Conservation (phyloP, 2,329 filamentous ascomycete species). For the Fusarium metavorans region DNA sequence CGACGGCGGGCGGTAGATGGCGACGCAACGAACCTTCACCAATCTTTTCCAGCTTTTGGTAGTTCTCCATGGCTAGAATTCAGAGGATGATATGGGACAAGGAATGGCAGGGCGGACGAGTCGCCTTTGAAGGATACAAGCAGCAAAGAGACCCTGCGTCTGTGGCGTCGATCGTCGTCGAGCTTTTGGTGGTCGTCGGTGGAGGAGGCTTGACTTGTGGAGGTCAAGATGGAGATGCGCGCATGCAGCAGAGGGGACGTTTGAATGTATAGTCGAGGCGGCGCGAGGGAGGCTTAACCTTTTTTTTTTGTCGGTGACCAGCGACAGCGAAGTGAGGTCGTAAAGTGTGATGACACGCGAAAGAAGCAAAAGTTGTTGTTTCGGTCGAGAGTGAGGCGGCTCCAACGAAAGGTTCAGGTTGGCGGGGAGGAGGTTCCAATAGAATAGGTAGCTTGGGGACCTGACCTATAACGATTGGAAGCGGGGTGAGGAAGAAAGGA, state of each 20-base stretch:
- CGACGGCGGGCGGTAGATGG: neutral
- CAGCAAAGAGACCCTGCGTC: conserved; percentile 33
- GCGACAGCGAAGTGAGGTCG: neutral
- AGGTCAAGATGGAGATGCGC: neutral
- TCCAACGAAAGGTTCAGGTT: neutral
- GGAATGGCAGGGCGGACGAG: conserved; percentile 21
- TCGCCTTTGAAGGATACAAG: conserved; percentile 4
- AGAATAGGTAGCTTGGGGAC: neutral
- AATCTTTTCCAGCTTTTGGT: conserved; percentile 96
- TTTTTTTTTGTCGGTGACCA: neutral
- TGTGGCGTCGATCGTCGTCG: conserved; percentile 9
- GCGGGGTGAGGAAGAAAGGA: neutral
- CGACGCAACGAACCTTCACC: conserved; percentile 83
- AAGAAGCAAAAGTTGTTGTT: neutral
- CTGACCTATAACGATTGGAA: neutral
- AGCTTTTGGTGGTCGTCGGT: neutral
- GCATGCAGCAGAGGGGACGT: neutral
- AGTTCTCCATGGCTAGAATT: conserved; percentile 81
- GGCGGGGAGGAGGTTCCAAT: neutral
- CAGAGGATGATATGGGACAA: neutral
- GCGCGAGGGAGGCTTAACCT: neutral
- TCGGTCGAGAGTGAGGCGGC: neutral
- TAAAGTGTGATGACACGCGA: neutral
- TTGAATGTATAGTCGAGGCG: neutral
- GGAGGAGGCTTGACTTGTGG: neutral